Percentiles rank a stretch among this genome's conserved stretches.
These are phyloP conservation scores for Thalia dealbata DNA, from an alignment of 176 grass and related monocot genomes.

Conservation along the genomic window DNA sequence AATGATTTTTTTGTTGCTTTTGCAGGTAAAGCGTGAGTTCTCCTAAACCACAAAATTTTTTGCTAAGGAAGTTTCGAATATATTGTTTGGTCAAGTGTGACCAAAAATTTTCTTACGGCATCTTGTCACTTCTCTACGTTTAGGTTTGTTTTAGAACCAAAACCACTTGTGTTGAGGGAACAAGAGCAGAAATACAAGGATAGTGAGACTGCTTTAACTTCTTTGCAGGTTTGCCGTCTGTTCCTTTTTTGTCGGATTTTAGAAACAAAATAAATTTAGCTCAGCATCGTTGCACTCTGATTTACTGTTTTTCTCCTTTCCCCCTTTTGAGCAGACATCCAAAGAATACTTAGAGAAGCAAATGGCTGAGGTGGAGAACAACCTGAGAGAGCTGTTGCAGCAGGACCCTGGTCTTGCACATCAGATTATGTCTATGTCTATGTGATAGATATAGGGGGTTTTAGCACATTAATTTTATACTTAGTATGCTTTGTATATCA, in stretches of 20 bases:
- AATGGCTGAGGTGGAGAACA: slow-evolving; percentile 67
- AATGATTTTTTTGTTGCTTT: slow-evolving; percentile 26
- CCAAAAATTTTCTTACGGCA: slow-evolving; percentile 5
- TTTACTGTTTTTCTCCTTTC: neutral
- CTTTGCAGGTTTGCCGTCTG: slow-evolving; percentile 49
- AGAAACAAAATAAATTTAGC: neutral
- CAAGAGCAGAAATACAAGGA: slow-evolving; percentile 82
- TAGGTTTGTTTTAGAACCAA: slow-evolving; percentile 97
- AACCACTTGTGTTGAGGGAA: slow-evolving; percentile 53
- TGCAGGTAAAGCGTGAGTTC: slow-evolving; percentile 97
- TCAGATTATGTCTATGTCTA: slow-evolving; percentile 84
- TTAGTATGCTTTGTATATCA: neutral
- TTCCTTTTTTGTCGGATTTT: neutral
- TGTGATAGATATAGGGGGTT: slow-evolving; percentile 29
- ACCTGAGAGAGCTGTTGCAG: slow-evolving; percentile 72
- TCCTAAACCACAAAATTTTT: slow-evolving; percentile 1
- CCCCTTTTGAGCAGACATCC: slow-evolving; percentile 34
- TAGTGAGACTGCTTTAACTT: slow-evolving; percentile 52
- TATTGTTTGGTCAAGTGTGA: neutral
- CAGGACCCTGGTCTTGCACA: slow-evolving; percentile 71
- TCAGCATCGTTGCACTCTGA: neutral
- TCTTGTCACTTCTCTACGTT: slow-evolving; percentile 3
- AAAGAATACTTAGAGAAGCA: slow-evolving; percentile 96
- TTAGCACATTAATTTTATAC: neutral
- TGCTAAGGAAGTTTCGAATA: neutral